phyloP scores from a whole-genome alignment of 495 filamentous ascomycete species.

The Thermochaetoides thermophila region DNA sequence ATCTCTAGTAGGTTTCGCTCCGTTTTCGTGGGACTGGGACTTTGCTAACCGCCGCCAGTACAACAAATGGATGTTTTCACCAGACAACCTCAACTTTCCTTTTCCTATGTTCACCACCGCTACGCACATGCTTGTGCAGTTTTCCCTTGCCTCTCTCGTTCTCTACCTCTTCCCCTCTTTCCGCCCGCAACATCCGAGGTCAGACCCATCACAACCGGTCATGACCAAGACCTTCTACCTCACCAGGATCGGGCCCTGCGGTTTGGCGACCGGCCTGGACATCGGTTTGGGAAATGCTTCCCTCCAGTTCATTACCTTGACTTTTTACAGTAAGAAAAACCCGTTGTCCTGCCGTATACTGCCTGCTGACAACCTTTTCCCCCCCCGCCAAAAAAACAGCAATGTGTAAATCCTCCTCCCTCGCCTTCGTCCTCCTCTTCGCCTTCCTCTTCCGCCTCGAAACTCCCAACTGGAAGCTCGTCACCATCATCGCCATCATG shows the following conservation, averaged over 20 bases:
- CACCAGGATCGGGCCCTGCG: constrained; percentile 85
- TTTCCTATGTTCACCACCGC: constrained; percentile 94
- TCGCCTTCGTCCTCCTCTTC: constrained; percentile 90
- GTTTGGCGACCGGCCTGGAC: constrained; percentile 83
- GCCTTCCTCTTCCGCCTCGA: constrained; percentile 92
- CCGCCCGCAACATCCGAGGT: constrained; percentile 42
- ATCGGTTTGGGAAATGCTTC: constrained; percentile 95
- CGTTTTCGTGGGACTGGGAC: too few relatives aligned
- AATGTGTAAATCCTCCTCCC: constrained; percentile 97
- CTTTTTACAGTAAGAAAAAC: constrained; percentile 69
- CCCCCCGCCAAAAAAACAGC: constrained; percentile 37
- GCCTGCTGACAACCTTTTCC: constrained; percentile 2
- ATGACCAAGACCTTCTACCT: constrained; percentile 89
- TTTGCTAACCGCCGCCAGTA: constrained; percentile 44
- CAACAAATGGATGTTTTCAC: constrained; percentile 99
- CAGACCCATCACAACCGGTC: constrained; percentile 43
- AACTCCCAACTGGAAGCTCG: constrained; percentile 67
- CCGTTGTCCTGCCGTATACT: background rate
- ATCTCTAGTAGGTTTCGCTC: constrained; percentile 85
- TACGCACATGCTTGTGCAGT: constrained; percentile 93
- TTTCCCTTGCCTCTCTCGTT: constrained; percentile 63
- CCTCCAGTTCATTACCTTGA: constrained; percentile 86
- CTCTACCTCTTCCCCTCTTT: constrained; percentile 73
- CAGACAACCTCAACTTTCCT: constrained; percentile 71
- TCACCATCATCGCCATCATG: constrained; percentile 83